Evolutionary conservation across 2,329 filamentous ascomycete genomes (phyloP), one percentile per base, ranked within the genome.

Genomic region (Podosphaera leucotricha): DNA sequence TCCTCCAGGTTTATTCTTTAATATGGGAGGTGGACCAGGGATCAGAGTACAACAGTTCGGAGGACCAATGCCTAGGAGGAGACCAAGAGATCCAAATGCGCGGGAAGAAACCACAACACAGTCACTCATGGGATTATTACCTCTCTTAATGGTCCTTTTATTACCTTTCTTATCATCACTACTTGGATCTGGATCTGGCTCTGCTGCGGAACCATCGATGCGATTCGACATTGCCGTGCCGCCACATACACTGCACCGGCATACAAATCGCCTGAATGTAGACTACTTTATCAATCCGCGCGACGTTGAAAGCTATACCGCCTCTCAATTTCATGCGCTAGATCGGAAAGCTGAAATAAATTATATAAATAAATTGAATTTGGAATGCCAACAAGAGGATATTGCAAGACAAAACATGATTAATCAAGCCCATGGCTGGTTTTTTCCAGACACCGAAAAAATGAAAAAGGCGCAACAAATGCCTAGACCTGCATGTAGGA

Each of bases 21-120:
- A 94, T 63, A 74, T 94, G 61, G 83, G 83, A 52, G 86, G 85
- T 50, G 86, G 86, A 48, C 85, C 87, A 2, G 87, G 86, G 18
- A 77, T 98, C 54, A 75, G 87, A 48, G 84, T 98, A 48, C 90
- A 95, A 60, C 87, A 94, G 59, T 95, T 98, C 60, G 87, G 86
- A 53, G 87, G 90, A 44, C 70, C 66, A 5, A 68, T 72, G 44
- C 84, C 86, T 20, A 72, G 84, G 53, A 69, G 79, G 61, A 71
- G 90, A 56, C 85, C 86, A 18, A 74, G 71, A 55, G 67, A 78
- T 51, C 67, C 70, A 26, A 72, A 70, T 50, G 67, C 63, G 61
- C 52, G 63, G 65, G 49, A 63, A 63, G 56, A 65, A 48, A 61
- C 66, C 48, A 64, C 65, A 39, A 66, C 70, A 42, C 50, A 51